Conservation (phyloP, 1,139 yeast genomes). For the Chernovozyma aurita region DNA sequence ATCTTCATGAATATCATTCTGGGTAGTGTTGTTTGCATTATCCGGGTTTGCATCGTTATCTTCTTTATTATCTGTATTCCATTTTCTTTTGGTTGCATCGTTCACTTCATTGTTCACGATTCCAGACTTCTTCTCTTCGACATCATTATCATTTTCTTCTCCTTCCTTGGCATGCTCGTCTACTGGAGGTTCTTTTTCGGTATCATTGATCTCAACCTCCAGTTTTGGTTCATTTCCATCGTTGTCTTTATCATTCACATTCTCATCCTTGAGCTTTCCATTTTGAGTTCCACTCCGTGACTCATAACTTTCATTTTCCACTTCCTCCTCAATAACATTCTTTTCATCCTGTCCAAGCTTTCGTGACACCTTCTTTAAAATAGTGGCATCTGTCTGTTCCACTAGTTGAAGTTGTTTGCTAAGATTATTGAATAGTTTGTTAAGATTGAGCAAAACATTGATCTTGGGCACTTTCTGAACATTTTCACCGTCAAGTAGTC, state of each 20-base stretch:
- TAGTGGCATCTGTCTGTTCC: slow-evolving; percentile 39
- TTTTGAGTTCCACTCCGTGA: slow-evolving; percentile 8
- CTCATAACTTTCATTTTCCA: slow-evolving; percentile 11
- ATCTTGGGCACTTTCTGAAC: slow-evolving; percentile 45
- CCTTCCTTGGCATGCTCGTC: slow-evolving; percentile 8
- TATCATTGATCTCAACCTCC: slow-evolving; percentile 10
- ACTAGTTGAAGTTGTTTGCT: slow-evolving; percentile 46
- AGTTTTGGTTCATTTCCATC: slow-evolving; percentile 11
- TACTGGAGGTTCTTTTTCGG: slow-evolving; percentile 7
- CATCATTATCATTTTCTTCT: slow-evolving; percentile 1
- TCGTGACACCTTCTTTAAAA: slow-evolving; percentile 23
- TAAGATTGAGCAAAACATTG: slow-evolving; percentile 41
- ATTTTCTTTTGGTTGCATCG: neutral
- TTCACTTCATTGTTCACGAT: slow-evolving; percentile 1
- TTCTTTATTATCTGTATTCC: slow-evolving; percentile 8
- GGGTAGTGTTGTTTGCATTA: no score
- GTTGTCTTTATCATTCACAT: slow-evolving; percentile 8
- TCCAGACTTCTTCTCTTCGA: slow-evolving; percentile 7
- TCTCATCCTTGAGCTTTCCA: slow-evolving; percentile 6
- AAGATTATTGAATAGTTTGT: slow-evolving; percentile 44
- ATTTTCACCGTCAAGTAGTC: slow-evolving; percentile 57
- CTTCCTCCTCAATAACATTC: slow-evolving; percentile 12
- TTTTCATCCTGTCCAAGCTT: slow-evolving; percentile 11
- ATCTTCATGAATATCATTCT: slow-evolving; percentile 1
- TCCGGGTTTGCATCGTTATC: neutral